A percentile compares a stretch with the other conserved stretches of the same genome.
phyloP scores from a whole-genome alignment of 768 basidiomycete genomes.

The Mycena galopus region DNA sequence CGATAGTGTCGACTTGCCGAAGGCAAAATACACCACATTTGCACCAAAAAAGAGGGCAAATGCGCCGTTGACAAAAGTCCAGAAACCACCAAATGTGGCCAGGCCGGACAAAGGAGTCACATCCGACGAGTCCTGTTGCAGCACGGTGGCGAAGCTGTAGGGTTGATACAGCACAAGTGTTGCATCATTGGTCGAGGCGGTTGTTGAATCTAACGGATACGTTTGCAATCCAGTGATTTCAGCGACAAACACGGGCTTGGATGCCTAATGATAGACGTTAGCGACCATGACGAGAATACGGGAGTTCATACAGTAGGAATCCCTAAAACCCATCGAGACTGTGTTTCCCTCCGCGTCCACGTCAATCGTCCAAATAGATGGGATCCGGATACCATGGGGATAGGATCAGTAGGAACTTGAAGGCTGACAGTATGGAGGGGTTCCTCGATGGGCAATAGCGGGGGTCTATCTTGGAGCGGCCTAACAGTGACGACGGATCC shows the following conservation, averaged over 20 bases:
- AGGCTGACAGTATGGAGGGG: neutral
- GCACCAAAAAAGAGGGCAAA: slow-evolving; percentile 1
- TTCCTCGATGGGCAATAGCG: neutral
- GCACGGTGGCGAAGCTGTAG: neutral
- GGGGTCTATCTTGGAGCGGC: neutral
- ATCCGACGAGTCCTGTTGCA: neutral
- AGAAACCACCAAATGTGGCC: slow-evolving; percentile 3
- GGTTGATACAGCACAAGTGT: neutral
- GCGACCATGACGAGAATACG: neutral
- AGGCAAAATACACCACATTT: neutral
- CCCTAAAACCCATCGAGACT: neutral
- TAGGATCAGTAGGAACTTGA: neutral
- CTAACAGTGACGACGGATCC: neutral
- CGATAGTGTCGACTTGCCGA: neutral
- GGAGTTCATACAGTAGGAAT: neutral
- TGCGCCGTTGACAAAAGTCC: neutral
- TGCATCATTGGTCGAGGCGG: neutral
- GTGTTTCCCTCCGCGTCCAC: neutral
- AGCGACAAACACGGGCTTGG: neutral
- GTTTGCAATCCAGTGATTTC: neutral
- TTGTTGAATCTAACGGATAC: neutral
- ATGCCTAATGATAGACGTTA: neutral
- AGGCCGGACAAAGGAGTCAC: neutral
- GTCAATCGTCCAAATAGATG: neutral
- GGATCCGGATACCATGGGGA: neutral